phyloP scores from a whole-genome alignment of 257 asterid species.

The Solanum pimpinellifolium region DNA sequence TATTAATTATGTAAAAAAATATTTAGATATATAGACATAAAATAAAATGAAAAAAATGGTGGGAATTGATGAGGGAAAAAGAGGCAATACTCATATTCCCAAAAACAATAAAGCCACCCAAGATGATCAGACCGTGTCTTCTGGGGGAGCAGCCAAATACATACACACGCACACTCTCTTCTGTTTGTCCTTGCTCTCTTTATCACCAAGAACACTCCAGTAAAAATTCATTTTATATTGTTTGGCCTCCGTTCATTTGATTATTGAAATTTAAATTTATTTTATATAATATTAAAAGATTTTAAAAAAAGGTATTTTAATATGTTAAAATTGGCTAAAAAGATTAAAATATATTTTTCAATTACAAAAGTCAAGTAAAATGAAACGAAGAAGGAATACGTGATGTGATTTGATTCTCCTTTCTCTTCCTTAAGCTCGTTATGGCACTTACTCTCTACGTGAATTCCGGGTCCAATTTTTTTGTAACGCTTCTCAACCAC shows the following conservation, averaged over 20 bases:
- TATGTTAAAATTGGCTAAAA: no score
- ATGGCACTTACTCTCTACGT: background rate
- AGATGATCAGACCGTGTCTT: constrained; percentile 13
- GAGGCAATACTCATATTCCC: background rate
- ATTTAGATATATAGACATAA: background rate
- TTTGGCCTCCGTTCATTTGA: background rate
- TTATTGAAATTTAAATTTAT: no score
- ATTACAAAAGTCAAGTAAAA: background rate
- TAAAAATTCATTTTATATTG: background rate
- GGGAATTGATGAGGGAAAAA: background rate
- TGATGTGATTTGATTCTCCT: background rate
- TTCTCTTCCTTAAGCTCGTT: background rate
- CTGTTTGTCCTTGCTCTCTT: background rate
- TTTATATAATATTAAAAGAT: no score
- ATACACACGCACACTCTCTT: background rate
- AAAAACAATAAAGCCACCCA: constrained; percentile 5
- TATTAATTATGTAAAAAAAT: background rate
- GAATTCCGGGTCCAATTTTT: background rate
- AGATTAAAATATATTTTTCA: no score
- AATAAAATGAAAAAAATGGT: background rate
- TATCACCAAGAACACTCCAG: background rate
- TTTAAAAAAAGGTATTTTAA: no score
- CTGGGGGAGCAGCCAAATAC: background rate
- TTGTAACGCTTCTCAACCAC: constrained; percentile 7
- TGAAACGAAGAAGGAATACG: background rate